Evolutionary conservation across 2,329 filamentous ascomycete species (phyloP).

Genomic region (Lachnellula cervina): DNA sequence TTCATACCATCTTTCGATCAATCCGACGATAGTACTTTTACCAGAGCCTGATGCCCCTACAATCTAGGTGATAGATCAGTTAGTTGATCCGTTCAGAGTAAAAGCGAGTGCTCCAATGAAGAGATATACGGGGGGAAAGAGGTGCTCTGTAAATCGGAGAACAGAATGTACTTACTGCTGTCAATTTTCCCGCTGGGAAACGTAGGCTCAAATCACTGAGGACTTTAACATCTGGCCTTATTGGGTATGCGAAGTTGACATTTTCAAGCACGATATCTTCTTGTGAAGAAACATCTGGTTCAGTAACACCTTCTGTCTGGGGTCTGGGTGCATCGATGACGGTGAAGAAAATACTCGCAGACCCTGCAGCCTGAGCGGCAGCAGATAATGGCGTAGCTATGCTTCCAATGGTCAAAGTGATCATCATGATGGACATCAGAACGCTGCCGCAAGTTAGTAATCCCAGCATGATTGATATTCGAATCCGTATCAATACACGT

Average conservation of each 20-base stretch:
- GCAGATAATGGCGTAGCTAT: conserved; percentile 51
- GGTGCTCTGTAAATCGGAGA: no score
- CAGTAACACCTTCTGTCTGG: conserved; percentile 35
- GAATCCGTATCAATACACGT: conserved; percentile 24
- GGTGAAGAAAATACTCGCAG: conserved; percentile 33
- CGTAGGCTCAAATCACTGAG: conserved; percentile 30
- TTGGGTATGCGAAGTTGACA: conserved; percentile 34
- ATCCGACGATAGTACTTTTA: conserved; percentile 37
- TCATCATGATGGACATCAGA: conserved; percentile 21
- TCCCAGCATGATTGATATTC: no score
- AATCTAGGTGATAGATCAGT: conserved; percentile 34
- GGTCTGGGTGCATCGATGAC: conserved; percentile 34
- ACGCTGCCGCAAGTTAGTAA: conserved; percentile 8
- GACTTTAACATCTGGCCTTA: conserved; percentile 29
- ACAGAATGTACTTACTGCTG: no score
- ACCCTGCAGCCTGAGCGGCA: conserved; percentile 33
- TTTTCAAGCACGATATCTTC: conserved; percentile 32
- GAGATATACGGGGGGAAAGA: no score
- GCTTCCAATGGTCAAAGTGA: conserved; percentile 39
- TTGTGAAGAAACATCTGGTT: conserved; percentile 42
- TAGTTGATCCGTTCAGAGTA: no score
- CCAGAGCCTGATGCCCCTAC: conserved; percentile 40
- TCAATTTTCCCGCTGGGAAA: conserved; percentile 30
- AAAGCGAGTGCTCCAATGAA: no score
- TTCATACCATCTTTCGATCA: conserved; percentile 40